Percentiles rank a stretch among this genome's conserved stretches.
Evolutionary conservation across 176 grass and related monocot species (phyloP).

Genomic region (Juncus inflexus): DNA sequence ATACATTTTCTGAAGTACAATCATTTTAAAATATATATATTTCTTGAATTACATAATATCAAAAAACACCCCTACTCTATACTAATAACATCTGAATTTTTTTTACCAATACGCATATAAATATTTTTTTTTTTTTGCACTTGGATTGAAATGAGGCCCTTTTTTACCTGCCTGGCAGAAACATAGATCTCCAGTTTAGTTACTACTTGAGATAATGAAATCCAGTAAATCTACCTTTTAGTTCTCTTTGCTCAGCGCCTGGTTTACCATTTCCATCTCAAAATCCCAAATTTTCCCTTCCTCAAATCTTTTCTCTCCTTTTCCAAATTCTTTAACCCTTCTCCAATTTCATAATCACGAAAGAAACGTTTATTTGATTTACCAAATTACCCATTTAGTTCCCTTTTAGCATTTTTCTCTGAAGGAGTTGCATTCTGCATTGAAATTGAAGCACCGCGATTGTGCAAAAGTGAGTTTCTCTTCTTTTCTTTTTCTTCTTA

Average conservation of each 20-base stretch:
- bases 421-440: conserved; percentile 1
- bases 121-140: too few relatives aligned
- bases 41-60: too few relatives aligned
- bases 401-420: neutral
- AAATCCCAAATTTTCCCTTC: neutral
- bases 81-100: too few relatives aligned
- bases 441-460: neutral
- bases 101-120: too few relatives aligned
- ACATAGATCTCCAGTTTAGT: neutral
- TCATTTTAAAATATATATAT: too few relatives aligned
- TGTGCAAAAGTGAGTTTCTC: too few relatives aligned
- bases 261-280: conserved; percentile 10
- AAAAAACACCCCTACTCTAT: too few relatives aligned
- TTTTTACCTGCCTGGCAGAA: neutral
- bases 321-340: conserved; percentile 2
- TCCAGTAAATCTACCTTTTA: neutral
- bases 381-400: neutral
- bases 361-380: neutral
- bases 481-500: too few relatives aligned
- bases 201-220: neutral
- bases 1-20: too few relatives aligned
- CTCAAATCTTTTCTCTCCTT: neutral
- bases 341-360: neutral
- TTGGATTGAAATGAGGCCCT: neutral
- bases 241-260: conserved; percentile 9